Conservation (phyloP, 2,329 filamentous ascomycete species). For the Xylaria hypoxylon region DNA sequence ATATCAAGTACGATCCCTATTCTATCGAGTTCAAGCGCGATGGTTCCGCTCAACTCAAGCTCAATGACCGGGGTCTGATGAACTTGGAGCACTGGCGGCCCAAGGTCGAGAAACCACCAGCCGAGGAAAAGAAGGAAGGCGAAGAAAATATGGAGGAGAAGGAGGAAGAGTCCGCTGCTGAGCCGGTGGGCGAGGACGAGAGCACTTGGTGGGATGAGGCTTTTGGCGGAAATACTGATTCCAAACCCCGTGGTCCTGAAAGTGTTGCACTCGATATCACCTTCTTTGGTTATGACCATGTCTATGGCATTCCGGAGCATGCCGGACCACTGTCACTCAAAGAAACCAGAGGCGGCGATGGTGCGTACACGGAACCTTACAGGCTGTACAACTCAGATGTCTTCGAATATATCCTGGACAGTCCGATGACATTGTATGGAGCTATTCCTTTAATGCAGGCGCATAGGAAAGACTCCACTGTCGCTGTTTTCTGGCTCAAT, state of each 20-base stretch:
- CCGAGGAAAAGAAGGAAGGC: slow-evolving; percentile 62
- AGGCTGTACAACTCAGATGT: slow-evolving; percentile 96
- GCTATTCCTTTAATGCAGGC: slow-evolving; percentile 98
- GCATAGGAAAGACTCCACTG: slow-evolving; percentile 90
- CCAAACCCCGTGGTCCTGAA: slow-evolving; percentile 94
- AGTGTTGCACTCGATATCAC: slow-evolving; percentile 91
- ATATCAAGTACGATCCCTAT: slow-evolving; percentile 87
- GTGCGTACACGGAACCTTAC: slow-evolving; percentile 89
- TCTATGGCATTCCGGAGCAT: slow-evolving; percentile 95
- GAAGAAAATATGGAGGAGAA: slow-evolving; percentile 61
- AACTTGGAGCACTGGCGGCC: slow-evolving; percentile 97
- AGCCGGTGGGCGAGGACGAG: slow-evolving; percentile 70
- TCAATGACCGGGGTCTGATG: slow-evolving; percentile 90
- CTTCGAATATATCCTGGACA: slow-evolving; percentile 97
- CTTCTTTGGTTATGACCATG: slow-evolving; percentile 90
- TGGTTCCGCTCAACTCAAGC: slow-evolving; percentile 81
- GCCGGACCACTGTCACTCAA: slow-evolving; percentile 88
- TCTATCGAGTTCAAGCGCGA: slow-evolving; percentile 87
- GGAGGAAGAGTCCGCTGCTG: slow-evolving; percentile 55
- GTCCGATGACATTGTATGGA: slow-evolving; percentile 98
- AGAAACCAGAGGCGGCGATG: slow-evolving; percentile 88
- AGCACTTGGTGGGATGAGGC: slow-evolving; percentile 98
- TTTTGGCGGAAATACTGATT: slow-evolving; percentile 95
- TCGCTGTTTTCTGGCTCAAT: slow-evolving; percentile 98
- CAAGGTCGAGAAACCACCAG: slow-evolving; percentile 74